phyloP scores from a whole-genome alignment of 345 rosid species.

The Alliaria petiolata region DNA sequence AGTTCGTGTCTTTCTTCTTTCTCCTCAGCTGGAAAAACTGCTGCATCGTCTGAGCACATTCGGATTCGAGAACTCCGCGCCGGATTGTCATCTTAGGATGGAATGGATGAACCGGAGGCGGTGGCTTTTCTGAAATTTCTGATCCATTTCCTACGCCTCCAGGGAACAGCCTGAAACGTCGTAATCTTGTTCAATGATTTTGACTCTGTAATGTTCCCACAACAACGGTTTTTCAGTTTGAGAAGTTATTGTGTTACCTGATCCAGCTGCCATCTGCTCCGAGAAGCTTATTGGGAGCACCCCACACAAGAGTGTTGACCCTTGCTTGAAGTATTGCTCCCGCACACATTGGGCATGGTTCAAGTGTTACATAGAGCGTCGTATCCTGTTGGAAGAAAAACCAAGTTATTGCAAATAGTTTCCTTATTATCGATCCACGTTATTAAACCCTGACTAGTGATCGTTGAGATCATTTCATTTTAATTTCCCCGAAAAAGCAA shows the following conservation, averaged over 20 bases:
- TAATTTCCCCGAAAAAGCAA: not conserved
- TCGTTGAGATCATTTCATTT: not conserved
- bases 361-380: slow-evolving; percentile 88
- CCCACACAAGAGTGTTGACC: slow-evolving; percentile 85
- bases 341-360: slow-evolving; percentile 98
- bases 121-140: slow-evolving; percentile 53
- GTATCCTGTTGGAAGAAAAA: slow-evolving; percentile 48
- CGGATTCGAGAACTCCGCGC: slow-evolving; percentile 68
- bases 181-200: not conserved
- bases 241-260: slow-evolving; percentile 42
- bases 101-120: slow-evolving; percentile 84
- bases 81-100: slow-evolving; percentile 88
- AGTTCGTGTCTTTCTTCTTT: slow-evolving; percentile 58
- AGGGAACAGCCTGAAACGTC: slow-evolving; percentile 68
- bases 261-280: slow-evolving; percentile 99
- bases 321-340: slow-evolving; percentile 98
- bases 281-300: slow-evolving; percentile 97
- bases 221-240: not conserved
- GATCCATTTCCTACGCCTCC: slow-evolving; percentile 42
- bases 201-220: not conserved
- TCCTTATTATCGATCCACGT: not conserved
- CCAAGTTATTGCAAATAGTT: not conserved
- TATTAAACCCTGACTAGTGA: not conserved
- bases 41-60: slow-evolving; percentile 86
- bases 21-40: slow-evolving; percentile 91